A percentile compares a stretch with the other conserved stretches of the same genome.
Conservation (phyloP, 495 filamentous ascomycete species). For the Neurospora sp. region DNA sequence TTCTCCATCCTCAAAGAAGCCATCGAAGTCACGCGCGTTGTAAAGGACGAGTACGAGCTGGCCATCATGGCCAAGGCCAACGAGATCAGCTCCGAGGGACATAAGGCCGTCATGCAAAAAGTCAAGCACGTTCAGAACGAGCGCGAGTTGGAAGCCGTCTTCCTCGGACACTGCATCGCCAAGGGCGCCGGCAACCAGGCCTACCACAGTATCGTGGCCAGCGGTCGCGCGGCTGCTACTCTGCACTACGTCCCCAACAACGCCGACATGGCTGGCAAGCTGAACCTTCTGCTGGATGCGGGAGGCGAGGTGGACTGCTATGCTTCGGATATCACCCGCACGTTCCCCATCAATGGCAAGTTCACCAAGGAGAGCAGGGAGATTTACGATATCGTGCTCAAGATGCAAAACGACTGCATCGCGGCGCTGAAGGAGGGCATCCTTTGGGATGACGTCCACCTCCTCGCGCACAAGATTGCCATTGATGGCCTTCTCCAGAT, state of each 20-base stretch:
- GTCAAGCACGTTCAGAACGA: slow-evolving; percentile 63
- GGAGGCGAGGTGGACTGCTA: slow-evolving; percentile 74
- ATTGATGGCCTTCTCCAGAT: slow-evolving; percentile 68
- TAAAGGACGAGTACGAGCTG: slow-evolving; percentile 80
- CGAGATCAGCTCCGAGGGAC: slow-evolving; percentile 64
- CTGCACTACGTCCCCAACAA: slow-evolving; percentile 83
- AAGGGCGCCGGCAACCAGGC: slow-evolving; percentile 67
- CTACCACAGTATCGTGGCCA: slow-evolving; percentile 76
- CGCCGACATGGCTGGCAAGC: slow-evolving; percentile 52
- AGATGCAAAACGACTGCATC: slow-evolving; percentile 76
- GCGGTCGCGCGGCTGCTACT: slow-evolving; percentile 67
- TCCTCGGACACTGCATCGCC: slow-evolving; percentile 64
- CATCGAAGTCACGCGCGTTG: slow-evolving; percentile 66
- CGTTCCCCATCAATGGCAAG: slow-evolving; percentile 69
- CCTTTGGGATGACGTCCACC: slow-evolving; percentile 77
- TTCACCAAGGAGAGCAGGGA: slow-evolving; percentile 61
- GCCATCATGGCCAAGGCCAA: slow-evolving; percentile 78
- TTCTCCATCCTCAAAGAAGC: slow-evolving; percentile 54
- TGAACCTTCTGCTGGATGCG: slow-evolving; percentile 73
- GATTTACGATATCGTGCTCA: slow-evolving; percentile 78
- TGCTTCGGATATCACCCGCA: slow-evolving; percentile 81
- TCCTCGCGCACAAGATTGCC: slow-evolving; percentile 66
- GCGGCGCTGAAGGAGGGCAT: slow-evolving; percentile 63
- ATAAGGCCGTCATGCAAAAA: slow-evolving; percentile 57
- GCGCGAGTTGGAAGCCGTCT: slow-evolving; percentile 69